Conservation (phyloP, 257 asterid species). For the Ehretia macrophylla region DNA sequence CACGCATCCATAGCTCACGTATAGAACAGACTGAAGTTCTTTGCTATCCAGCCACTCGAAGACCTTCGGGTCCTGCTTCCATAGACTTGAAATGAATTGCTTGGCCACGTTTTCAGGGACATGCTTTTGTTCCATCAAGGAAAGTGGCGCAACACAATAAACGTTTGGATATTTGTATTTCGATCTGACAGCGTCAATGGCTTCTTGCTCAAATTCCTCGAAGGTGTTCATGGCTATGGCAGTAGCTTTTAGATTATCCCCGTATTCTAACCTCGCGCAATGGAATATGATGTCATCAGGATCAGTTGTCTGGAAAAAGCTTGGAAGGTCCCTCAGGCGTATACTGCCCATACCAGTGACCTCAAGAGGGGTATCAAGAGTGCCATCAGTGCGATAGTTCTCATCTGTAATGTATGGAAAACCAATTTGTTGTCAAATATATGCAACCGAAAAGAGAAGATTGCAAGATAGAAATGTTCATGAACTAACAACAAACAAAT, state of each 20-base stretch:
- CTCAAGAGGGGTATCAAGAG: slow-evolving; percentile 9
- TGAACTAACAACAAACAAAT: no score
- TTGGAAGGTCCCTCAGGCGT: slow-evolving; percentile 25
- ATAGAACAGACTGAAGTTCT: slow-evolving; percentile 10
- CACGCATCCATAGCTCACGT: slow-evolving; percentile 9
- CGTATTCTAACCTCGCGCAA: slow-evolving; percentile 15
- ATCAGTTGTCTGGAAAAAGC: slow-evolving; percentile 17
- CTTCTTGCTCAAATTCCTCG: slow-evolving; percentile 24
- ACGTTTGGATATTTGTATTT: slow-evolving; percentile 15
- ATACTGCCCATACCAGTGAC: slow-evolving; percentile 21
- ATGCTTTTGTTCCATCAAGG: slow-evolving; percentile 3
- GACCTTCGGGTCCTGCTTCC: slow-evolving; percentile 12
- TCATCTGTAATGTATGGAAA: slow-evolving; percentile 9
- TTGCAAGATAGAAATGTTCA: background rate
- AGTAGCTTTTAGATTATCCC: slow-evolving; percentile 26
- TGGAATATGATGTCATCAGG: slow-evolving; percentile 17
- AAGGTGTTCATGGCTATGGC: slow-evolving; percentile 38
- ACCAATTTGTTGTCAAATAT: background rate
- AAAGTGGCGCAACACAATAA: slow-evolving; percentile 25
- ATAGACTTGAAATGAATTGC: slow-evolving; percentile 1
- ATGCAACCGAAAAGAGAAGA: background rate
- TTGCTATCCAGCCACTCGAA: slow-evolving; percentile 9
- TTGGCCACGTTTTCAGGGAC: background rate
- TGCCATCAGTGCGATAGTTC: slow-evolving; percentile 8
- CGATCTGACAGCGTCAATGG: slow-evolving; percentile 19